These are phyloP conservation scores for Suhomyces xylopsoci DNA, from an alignment of 805 yeast genomes.

Conservation along the genomic window DNA sequence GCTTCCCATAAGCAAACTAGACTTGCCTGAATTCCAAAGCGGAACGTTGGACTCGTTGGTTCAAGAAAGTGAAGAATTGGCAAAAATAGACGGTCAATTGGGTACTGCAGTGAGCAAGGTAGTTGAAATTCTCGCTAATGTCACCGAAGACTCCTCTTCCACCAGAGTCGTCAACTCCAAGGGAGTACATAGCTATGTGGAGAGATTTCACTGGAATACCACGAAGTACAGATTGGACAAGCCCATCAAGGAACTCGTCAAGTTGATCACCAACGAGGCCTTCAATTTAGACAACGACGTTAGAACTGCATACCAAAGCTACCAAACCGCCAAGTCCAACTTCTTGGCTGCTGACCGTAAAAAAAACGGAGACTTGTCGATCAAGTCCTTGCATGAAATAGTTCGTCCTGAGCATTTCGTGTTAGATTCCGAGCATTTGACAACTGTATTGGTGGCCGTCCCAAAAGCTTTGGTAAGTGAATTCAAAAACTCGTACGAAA, in stretches of 20 bases:
- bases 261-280: conserved; percentile 70
- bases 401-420: conserved; percentile 84
- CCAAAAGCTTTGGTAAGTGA: conserved; percentile 63
- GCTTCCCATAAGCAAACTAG: conserved; percentile 53
- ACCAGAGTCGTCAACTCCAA: conserved; percentile 41
- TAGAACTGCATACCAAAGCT: conserved; percentile 66
- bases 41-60: conserved; percentile 93
- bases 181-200: conserved; percentile 60
- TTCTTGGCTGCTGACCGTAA: conserved; percentile 87
- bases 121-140: conserved; percentile 62
- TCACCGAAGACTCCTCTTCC: conserved; percentile 21
- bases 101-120: conserved; percentile 66
- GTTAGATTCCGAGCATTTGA: conserved; percentile 78
- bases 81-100: conserved; percentile 78
- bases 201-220: conserved; percentile 82
- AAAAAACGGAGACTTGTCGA: conserved; percentile 89
- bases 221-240: conserved; percentile 84
- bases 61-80: conserved; percentile 84
- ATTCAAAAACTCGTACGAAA: conserved; percentile 72
- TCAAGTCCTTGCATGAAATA: conserved; percentile 84
- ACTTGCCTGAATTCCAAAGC: conserved; percentile 83
- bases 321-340: conserved; percentile 79
- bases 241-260: conserved; percentile 72
- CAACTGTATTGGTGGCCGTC: conserved; percentile 83
- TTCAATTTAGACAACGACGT: conserved; percentile 82